Evolutionary conservation across 495 filamentous ascomycete genomes (phyloP), one percentile per base, ranked within the genome.

Genomic region (Venustampulla echinocandica): DNA sequence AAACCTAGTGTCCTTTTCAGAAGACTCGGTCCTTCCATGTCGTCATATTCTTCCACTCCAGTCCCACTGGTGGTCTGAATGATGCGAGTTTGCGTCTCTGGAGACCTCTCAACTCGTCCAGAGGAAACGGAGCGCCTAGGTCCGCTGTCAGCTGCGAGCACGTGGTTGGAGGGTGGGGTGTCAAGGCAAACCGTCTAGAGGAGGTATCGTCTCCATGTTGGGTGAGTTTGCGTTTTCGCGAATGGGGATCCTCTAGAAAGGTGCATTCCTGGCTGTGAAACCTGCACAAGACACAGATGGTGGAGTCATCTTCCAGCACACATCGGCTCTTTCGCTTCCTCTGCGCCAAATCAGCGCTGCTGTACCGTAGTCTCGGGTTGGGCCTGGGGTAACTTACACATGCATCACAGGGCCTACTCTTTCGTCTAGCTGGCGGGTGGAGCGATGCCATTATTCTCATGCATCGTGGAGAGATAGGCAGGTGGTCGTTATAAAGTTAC

Each of bases 261-360:
- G 78, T 80, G 55, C 80, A 83, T 41, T 76, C 73, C 55, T 74
- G 70, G 40, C 69, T 72, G 53, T 71, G 75, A 57, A 73, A 71
- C 61, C 77, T 75, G 60, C 80, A 83, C 19, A 79, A 69, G 37
- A 80, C 68, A 59, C 80, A 84, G 56, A 69, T 70, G 18, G 76
- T 68, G 17, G 76, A 71, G 21, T 77, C 79, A 17, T 79, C 77
- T 57, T 89, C 84, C 66, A 94, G 84, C 39, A 90, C 86, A 68
- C 92, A 98, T 56, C 89, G 82, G 57, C 81, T 85, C 65, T 90
- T 88, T 59, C 88, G 71, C 64, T 78, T 78, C 46, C 87, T 74
- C 55, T 58, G 34, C 50, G 10, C 13, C 24, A 18, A 40, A 17
- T 5, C 22, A 4, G n/a, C 24, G 53, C 23, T 47, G 30, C 25